Conservation (phyloP, 345 rosid species). For the Erysimum cheiranthoides region DNA sequence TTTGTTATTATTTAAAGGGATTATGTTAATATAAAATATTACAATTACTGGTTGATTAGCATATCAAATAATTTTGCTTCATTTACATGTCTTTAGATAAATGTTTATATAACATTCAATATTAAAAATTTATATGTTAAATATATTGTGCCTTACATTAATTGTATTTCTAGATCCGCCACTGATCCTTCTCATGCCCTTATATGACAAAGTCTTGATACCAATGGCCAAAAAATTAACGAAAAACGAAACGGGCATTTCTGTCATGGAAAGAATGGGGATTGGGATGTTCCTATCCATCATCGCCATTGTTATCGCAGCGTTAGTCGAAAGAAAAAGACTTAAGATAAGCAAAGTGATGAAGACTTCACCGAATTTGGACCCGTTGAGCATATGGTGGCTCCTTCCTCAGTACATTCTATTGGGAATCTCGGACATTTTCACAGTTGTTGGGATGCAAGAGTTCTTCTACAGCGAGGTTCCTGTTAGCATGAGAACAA, state of each 20-base stretch:
- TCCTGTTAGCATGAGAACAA: conserved; percentile 81
- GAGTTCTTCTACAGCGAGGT: conserved; percentile 94
- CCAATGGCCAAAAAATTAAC: conserved; percentile 58
- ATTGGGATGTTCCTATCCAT: conserved; percentile 83
- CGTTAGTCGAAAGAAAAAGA: conserved; percentile 77
- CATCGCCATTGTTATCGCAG: conserved; percentile 84
- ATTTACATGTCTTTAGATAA: no score
- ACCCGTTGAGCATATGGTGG: conserved; percentile 77
- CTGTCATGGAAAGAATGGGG: conserved; percentile 85
- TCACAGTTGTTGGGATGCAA: conserved; percentile 97
- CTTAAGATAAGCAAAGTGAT: conserved; percentile 49
- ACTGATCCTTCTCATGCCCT: conserved; percentile 86
- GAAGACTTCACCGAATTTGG: conserved; percentile 22
- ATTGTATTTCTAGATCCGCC: no score
- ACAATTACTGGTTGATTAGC: no score
- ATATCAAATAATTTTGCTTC: no score
- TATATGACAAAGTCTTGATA: conserved; percentile 69
- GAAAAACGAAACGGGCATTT: conserved; percentile 57
- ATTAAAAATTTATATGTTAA: no score
- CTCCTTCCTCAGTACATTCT: conserved; percentile 86
- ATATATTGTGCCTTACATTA: no score
- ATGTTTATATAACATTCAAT: no score
- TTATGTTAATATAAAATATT: no score
- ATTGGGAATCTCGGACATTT: conserved; percentile 84
- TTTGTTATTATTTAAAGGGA: no score